These are phyloP conservation scores for Corynespora cassiicola DNA, from an alignment of 2,329 filamentous ascomycete species.

Conservation along the genomic window DNA sequence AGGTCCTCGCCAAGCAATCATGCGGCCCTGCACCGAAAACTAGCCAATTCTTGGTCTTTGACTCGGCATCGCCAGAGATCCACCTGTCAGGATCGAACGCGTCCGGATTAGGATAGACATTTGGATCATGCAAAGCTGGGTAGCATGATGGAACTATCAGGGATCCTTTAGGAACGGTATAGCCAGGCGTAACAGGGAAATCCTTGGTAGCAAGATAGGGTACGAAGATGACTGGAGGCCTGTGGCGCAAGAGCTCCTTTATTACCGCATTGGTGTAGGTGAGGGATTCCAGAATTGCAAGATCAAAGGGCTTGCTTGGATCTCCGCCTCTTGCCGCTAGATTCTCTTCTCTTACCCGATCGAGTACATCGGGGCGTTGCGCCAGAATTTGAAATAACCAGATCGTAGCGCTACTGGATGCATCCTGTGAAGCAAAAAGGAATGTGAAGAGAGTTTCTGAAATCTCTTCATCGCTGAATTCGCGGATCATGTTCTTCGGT, in stretches of 20 bases:
- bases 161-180: constrained; percentile 92
- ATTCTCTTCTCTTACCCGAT: constrained; percentile 92
- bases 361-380: constrained; percentile 89
- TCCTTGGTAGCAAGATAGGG: constrained; percentile 94
- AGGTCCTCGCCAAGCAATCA: constrained; percentile 94
- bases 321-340: constrained; percentile 77
- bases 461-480: constrained; percentile 91
- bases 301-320: constrained; percentile 70
- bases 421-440: constrained; percentile 96
- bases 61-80: constrained; percentile 86
- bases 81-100: constrained; percentile 61
- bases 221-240: constrained; percentile 96
- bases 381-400: constrained; percentile 96
- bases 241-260: constrained; percentile 73
- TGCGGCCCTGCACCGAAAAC: constrained; percentile 96
- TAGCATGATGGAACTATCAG: constrained; percentile 96
- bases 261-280: constrained; percentile 91
- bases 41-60: constrained; percentile 93
- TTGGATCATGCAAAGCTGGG: constrained; percentile 87
- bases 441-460: constrained; percentile 94
- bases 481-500: constrained; percentile 80
- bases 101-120: constrained; percentile 90
- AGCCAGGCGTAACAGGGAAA: constrained; percentile 86
- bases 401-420: constrained; percentile 89
- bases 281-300: constrained; percentile 89